Evolutionary conservation across 2,329 filamentous ascomycete species (phyloP), one percentile per base, ranked within the genome.

Genomic region (Ophiostoma tasmaniense): DNA sequence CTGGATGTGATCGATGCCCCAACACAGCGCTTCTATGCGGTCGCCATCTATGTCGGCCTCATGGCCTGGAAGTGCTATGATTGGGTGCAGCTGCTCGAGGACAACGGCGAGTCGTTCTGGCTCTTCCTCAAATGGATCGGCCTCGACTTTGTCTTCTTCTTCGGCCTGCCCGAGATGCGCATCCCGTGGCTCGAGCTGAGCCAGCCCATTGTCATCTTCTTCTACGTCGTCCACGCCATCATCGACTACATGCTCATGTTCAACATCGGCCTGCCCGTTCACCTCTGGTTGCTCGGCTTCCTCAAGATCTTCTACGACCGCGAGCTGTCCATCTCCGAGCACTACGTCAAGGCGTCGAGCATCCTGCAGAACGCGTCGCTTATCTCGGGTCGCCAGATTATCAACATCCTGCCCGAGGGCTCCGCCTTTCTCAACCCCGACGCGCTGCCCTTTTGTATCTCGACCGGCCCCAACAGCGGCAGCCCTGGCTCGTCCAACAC

Each of bases 101-200:
- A 94, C 72, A 91, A 96, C 72, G 87, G 91, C 70, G 89, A 92
- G 75, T 96, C 93, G n/a, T 89, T 95, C 71, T 90, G 88, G 85
- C 84, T 94, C 66, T 97, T 97, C 76, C 81, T 96, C 75, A 99
- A 98, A 85, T 99, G 95, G 95, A 86, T 91, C 72, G 83, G 88
- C 70, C 86, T 99, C 72, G 95, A 99, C 80, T 90, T 91, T 71
- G 79, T 90, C 30, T 97, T 93, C 77, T 83, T 98, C 72, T 97
- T 96, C 77, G 91, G 91, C 8, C 81, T 99, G 68, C 94, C 96
- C 22, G 86, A 90, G 73, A 79, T 99, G 74, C 88, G 91, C 77
- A 97, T 99, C 84, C 95, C 95, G 70, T 99, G 95, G 96, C 83
- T 99, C 70, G 93, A 98, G 81, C 92, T 94, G 81, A 92, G 91